Conservation (phyloP, 129 eudicot genomes). For the Flaveria sonorensis region DNA sequence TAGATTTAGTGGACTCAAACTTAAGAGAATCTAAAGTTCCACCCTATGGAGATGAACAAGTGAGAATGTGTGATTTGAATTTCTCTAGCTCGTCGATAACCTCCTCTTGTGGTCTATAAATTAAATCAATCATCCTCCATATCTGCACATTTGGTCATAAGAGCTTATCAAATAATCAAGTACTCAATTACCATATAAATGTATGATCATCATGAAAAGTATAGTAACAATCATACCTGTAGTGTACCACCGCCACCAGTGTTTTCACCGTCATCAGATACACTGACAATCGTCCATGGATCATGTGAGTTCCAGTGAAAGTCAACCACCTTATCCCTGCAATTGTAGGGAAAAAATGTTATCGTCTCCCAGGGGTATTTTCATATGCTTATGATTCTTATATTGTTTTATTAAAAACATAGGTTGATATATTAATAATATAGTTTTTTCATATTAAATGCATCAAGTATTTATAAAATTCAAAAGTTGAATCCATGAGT, state of each 20-base stretch:
- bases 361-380: neutral
- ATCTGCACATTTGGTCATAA: slow-evolving; percentile 47
- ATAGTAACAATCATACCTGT: slow-evolving; percentile 51
- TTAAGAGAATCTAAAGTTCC: neutral
- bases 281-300: slow-evolving; percentile 95
- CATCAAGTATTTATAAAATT: neutral
- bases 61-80: slow-evolving; percentile 68
- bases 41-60: slow-evolving; percentile 52
- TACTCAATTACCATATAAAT: neutral
- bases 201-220: neutral
- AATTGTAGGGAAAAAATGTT: neutral
- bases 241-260: slow-evolving; percentile 93
- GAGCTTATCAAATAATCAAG: neutral
- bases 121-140: slow-evolving; percentile 92
- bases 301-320: slow-evolving; percentile 84
- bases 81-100: slow-evolving; percentile 76
- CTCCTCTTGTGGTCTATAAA: slow-evolving; percentile 81
- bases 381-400: neutral
- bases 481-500: neutral
- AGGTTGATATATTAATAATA: neutral
- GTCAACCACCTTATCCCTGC: slow-evolving; percentile 90
- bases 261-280: slow-evolving; percentile 83
- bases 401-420: neutral
- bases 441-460: neutral
- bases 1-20: neutral